Evolutionary conservation across 768 basidiomycete genomes (phyloP).

Genomic region (Russula brevipes): DNA sequence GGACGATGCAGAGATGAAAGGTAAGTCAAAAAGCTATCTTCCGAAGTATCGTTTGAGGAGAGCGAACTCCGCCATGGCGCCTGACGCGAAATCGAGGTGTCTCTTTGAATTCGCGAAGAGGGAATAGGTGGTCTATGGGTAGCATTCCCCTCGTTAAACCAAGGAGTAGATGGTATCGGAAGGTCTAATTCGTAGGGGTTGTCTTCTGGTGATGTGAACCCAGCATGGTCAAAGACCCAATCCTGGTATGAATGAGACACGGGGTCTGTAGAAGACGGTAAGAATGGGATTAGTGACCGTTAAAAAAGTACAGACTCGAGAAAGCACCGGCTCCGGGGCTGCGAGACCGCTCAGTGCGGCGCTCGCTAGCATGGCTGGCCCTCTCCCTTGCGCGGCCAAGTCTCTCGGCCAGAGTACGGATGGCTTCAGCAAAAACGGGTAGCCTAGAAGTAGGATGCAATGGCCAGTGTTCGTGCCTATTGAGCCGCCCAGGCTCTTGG

Average conservation of each 20-base stretch:
- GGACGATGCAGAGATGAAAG: conserved; percentile 6
- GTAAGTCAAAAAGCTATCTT: conserved; percentile 10
- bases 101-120: conserved; percentile 17
- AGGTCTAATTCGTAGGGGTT: conserved; percentile 18
- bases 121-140: background rate
- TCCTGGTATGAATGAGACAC: conserved; percentile 1
- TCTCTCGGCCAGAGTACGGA: conserved; percentile 16
- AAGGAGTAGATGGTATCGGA: conserved; percentile 2
- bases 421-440: conserved; percentile 10
- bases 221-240: conserved; percentile 4
- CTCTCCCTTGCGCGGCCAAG: conserved; percentile 17
- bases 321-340: conserved; percentile 12
- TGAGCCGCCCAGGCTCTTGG: conserved; percentile 13
- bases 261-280: background rate
- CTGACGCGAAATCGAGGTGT: conserved; percentile 8
- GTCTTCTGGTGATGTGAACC: conserved; percentile 9
- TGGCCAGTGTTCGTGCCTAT: conserved; percentile 10
- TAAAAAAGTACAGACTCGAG: conserved; percentile 8
- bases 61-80: conserved; percentile 16
- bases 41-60: background rate
- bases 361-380: conserved; percentile 3
- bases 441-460: conserved; percentile 8
- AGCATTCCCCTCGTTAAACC: conserved; percentile 7
- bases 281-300: background rate
- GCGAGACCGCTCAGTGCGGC: conserved; percentile 11